phyloP scores from a whole-genome alignment of 176 grass and related monocot genomes.

The Stipa capillata region DNA sequence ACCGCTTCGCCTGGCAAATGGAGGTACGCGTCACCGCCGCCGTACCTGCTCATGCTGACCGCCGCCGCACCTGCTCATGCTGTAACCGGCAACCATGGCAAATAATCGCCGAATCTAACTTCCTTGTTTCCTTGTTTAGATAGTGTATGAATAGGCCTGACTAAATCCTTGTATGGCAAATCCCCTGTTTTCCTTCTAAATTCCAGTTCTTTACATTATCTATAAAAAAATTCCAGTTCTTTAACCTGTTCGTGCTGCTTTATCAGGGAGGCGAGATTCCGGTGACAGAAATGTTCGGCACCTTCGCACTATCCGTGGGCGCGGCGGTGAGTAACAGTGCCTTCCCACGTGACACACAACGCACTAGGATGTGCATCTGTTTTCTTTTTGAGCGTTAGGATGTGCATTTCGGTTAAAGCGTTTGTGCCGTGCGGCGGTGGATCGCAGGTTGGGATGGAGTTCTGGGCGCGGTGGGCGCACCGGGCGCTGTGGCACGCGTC shows the following conservation, averaged over 20 bases:
- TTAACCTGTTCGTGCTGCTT: not conserved
- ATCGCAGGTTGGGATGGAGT: slow-evolving; percentile 70
- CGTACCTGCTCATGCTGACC: too few relatives aligned
- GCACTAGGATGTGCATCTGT: too few relatives aligned
- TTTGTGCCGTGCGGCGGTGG: too few relatives aligned
- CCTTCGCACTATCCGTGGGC: slow-evolving; percentile 84
- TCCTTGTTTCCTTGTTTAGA: too few relatives aligned
- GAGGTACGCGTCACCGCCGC: slow-evolving; percentile 44
- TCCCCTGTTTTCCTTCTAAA: not conserved
- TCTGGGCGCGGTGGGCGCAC: slow-evolving; percentile 96
- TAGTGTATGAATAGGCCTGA: too few relatives aligned
- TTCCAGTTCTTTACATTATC: not conserved
- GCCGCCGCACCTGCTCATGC: too few relatives aligned
- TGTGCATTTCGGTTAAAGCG: not conserved
- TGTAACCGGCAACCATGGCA: not conserved
- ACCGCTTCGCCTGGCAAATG: slow-evolving; percentile 99
- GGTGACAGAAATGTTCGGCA: slow-evolving; percentile 87
- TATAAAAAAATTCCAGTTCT: not conserved
- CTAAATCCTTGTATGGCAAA: too few relatives aligned
- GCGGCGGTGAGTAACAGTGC: slow-evolving; percentile 49
- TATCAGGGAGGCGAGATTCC: slow-evolving; percentile 75
- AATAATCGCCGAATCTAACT: too few relatives aligned
- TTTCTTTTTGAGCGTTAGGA: too few relatives aligned
- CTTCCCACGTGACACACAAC: not conserved
- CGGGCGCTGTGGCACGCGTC: slow-evolving; percentile 91